Evolutionary conservation across 2,329 filamentous ascomycete species (phyloP), one percentile per base, ranked within the genome.

Genomic region (Penicillium sp.): DNA sequence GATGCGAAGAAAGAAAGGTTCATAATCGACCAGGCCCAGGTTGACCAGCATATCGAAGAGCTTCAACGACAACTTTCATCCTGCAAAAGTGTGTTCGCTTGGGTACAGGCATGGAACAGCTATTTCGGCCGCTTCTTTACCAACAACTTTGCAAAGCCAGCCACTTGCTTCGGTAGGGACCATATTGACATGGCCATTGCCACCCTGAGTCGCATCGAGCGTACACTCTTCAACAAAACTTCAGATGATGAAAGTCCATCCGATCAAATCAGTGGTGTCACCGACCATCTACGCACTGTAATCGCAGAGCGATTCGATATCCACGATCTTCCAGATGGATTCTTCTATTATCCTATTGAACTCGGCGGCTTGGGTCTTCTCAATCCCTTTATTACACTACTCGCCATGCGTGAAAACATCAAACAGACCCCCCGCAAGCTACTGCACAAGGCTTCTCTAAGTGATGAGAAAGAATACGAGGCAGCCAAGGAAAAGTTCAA

Each of bases 101-200:
- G 82, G 78, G 78, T 86, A 4, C 80, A 86, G 62, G 83, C 82
- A 0, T 86, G 83, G 78, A 86, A 86, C 63, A 81, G 77, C 39
- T 86, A 85, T 66, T 79, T 82, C 31, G 77, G 76, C 8, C 77
- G 79, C 1, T 86, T 86, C 69, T 85, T 86, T 66, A 74, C 75
- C 51, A 81, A 80, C 61, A 86, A 85, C 64, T 85, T 86, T 58
- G 83, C 80, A 8, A 79, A 79, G 53, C 79, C 83, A 4, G 80
- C 82, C 15, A 77, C 81, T 56, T 83, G 81, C 60, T 83, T 85
- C 59, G 82, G 82, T 0, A 77, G 78, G 21, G 70, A 76, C 41
- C 84, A 86, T 65, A 78, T 86, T 53, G 81, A 85, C 61, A 80
- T 79, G 73, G 80, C 83, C 55, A 75, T 86, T 52, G 69, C 73